Evolutionary conservation across 495 filamentous ascomycete genomes (phyloP).

Genomic region (Xylaria intraflava): DNA sequence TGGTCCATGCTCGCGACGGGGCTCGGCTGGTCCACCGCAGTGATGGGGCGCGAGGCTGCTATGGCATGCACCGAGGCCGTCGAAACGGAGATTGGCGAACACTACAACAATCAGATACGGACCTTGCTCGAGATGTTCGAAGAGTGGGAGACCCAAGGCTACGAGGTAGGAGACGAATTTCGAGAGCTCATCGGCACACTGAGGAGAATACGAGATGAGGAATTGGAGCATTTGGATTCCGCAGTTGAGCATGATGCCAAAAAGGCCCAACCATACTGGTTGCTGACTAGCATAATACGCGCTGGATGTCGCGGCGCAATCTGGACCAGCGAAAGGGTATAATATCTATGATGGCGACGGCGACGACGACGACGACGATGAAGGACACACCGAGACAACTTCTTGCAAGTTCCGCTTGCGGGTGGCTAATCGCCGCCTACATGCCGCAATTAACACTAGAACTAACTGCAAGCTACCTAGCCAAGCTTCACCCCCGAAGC

Average conservation of each 20-base stretch:
- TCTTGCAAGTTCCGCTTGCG: not conserved
- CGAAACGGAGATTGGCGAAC: constrained; percentile 93
- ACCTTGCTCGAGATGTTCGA: constrained; percentile 72
- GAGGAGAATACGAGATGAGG: constrained; percentile 85
- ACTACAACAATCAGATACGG: constrained; percentile 91
- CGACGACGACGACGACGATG: too few relatives aligned
- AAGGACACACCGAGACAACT: not conserved
- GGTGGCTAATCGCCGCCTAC: not conserved
- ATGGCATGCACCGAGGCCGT: constrained; percentile 99
- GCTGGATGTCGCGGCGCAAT: constrained; percentile 86
- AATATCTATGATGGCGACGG: too few relatives aligned
- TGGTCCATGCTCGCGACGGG: constrained; percentile 81
- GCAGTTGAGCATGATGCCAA: constrained; percentile 88
- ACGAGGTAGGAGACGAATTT: constrained; percentile 74
- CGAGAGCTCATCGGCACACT: constrained; percentile 65
- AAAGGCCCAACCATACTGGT: constrained; percentile 77
- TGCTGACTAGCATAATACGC: constrained; percentile 82
- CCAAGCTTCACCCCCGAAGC: too few relatives aligned
- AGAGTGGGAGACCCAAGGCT: constrained; percentile 56
- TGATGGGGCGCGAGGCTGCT: constrained; percentile 88
- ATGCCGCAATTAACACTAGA: too few relatives aligned
- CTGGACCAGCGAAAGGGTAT: constrained; percentile 84
- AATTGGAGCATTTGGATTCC: constrained; percentile 93
- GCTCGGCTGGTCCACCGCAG: constrained; percentile 80
- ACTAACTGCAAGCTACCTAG: too few relatives aligned